Evolutionary conservation across 1,139 yeast genomes (phyloP).

Genomic region (Pichia sp.): DNA sequence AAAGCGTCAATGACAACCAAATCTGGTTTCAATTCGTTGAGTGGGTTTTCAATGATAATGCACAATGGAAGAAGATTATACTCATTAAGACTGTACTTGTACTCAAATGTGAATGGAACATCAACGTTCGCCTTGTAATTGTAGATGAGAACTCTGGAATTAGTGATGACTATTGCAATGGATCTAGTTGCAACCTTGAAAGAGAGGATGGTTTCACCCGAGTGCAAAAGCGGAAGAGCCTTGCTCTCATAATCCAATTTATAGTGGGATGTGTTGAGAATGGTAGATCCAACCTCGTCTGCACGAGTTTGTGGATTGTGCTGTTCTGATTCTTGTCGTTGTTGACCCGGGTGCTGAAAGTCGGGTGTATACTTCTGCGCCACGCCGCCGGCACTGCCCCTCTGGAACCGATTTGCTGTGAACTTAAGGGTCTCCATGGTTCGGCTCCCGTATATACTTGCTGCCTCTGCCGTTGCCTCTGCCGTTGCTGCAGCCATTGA

Average conservation of each 20-base stretch:
- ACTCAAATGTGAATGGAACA: slow-evolving; percentile 50
- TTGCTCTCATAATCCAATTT: not conserved
- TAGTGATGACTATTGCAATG: slow-evolving; percentile 52
- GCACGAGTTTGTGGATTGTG: too few relatives aligned
- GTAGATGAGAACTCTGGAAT: slow-evolving; percentile 59
- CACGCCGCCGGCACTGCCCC: too few relatives aligned
- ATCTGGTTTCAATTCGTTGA: slow-evolving; percentile 52
- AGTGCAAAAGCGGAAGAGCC: slow-evolving; percentile 33
- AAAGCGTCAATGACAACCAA: slow-evolving; percentile 50
- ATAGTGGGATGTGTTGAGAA: not conserved
- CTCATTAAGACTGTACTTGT: slow-evolving; percentile 29
- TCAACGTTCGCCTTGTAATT: slow-evolving; percentile 54
- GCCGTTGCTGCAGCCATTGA: too few relatives aligned
- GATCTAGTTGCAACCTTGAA: slow-evolving; percentile 1
- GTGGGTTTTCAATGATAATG: slow-evolving; percentile 57
- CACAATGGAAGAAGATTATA: slow-evolving; percentile 45
- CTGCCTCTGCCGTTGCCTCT: too few relatives aligned
- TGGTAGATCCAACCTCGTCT: too few relatives aligned
- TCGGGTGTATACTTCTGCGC: too few relatives aligned
- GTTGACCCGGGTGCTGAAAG: too few relatives aligned
- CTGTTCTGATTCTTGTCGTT: too few relatives aligned
- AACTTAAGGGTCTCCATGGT: not conserved
- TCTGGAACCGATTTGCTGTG: not conserved
- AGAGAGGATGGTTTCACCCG: slow-evolving; percentile 9
- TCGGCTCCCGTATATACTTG: too few relatives aligned